A percentile compares a stretch with the other conserved stretches of the same genome.
Evolutionary conservation across 306 rosid species (phyloP).

Genomic region (Lotus japonicus): DNA sequence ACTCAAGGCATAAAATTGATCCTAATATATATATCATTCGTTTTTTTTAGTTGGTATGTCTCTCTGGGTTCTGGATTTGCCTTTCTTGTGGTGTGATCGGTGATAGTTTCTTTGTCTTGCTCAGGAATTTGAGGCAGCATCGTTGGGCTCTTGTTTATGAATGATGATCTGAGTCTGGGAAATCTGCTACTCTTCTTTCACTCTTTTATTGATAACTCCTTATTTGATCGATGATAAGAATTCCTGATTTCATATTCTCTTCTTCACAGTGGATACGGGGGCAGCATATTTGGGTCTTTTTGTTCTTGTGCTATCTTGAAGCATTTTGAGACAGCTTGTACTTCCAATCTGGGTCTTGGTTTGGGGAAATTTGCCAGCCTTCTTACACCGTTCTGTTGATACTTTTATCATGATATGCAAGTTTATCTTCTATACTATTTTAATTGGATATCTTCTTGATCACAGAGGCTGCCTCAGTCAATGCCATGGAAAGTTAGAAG

Average conservation of each 20-base stretch:
- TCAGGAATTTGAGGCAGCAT: neutral
- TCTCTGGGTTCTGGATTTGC: too few relatives aligned
- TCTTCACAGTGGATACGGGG: neutral
- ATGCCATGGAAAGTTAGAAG: too few relatives aligned
- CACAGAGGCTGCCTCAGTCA: too few relatives aligned
- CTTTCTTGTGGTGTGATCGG: too few relatives aligned
- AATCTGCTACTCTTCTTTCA: neutral
- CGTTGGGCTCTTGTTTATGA: neutral
- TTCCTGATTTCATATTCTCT: neutral
- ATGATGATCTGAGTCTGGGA: neutral
- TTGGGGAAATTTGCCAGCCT: neutral
- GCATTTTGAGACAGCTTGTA: too few relatives aligned
- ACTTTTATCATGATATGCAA: neutral
- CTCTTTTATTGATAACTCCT: neutral
- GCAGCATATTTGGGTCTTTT: too few relatives aligned
- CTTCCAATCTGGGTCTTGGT: neutral
- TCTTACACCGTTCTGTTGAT: neutral
- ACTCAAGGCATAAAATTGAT: too few relatives aligned
- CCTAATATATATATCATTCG: too few relatives aligned
- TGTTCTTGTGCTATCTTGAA: too few relatives aligned
- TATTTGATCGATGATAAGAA: neutral
- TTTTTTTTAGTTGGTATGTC: too few relatives aligned
- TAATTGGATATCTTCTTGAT: neutral
- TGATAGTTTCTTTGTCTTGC: neutral
- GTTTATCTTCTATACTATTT: neutral